Conservation (phyloP, 805 yeast species). For the Teunomyces panamensis region DNA sequence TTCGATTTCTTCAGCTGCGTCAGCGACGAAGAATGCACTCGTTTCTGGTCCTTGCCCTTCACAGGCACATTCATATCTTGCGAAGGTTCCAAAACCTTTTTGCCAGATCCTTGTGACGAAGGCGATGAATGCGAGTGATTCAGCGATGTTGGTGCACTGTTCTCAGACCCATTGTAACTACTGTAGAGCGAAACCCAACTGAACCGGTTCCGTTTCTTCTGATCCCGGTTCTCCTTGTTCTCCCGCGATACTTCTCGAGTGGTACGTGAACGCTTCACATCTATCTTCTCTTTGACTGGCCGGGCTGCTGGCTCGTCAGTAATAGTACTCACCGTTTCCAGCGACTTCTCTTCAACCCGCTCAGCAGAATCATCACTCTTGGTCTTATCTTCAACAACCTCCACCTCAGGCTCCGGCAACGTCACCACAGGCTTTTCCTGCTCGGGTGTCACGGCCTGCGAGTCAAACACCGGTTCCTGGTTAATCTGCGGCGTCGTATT, state of each 20-base stretch:
- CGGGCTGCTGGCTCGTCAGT: background rate
- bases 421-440: background rate
- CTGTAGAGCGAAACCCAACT: slow-evolving; percentile 44
- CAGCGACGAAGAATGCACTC: slow-evolving; percentile 29
- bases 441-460: slow-evolving; percentile 9
- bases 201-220: slow-evolving; percentile 40
- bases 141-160: slow-evolving; percentile 6
- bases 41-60: slow-evolving; percentile 18
- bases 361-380: slow-evolving; percentile 5
- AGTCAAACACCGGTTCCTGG: slow-evolving; percentile 29
- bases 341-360: slow-evolving; percentile 6
- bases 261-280: background rate
- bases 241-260: slow-evolving; percentile 7
- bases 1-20: slow-evolving; percentile 26
- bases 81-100: slow-evolving; percentile 34
- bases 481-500: slow-evolving; percentile 27
- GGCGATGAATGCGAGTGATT: slow-evolving; percentile 1
- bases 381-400: background rate
- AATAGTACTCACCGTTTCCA: background rate
- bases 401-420: background rate
- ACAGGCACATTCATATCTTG: slow-evolving; percentile 21
- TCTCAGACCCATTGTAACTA: slow-evolving; percentile 20
- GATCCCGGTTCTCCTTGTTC: slow-evolving; percentile 21
- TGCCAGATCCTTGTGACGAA: slow-evolving; percentile 7
- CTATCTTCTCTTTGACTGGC: background rate